Evolutionary conservation across 805 yeast genomes (phyloP), one percentile per base, ranked within the genome.

Genomic region (Lachancea thermotolerans): DNA sequence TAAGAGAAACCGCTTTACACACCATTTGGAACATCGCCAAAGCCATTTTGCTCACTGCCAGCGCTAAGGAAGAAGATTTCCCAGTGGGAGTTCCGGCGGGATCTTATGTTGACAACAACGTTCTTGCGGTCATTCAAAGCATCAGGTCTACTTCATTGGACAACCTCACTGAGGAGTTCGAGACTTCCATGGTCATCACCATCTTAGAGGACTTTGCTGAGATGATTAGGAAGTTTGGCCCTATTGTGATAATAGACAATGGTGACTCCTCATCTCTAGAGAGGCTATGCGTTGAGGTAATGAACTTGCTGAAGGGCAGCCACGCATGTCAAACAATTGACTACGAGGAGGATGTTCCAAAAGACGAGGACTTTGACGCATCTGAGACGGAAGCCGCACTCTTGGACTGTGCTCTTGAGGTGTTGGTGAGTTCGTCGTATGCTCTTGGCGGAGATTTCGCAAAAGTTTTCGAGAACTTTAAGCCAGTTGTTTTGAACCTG

Each of bases 241-340:
- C 93, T 37, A 70, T 70, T 15, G 71, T 82, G 49, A 70, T 84
- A 44, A 74, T 82, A 64, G 85, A 81, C 54, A 70, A 70, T 42
- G 77, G 76, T 44, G 77, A 77, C 45, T 71, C 75, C 47, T 68
- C 81, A 45, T 66, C 75, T 34, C 73, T 90, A 54, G 90, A 85
- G 66, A 58, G 71, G 28, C 70, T 91, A 50, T 84, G 95, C 60
- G 72, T 74, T 29, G 85, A 81, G 60, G 69, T 91, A 49, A 73
- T 85, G 77, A 71, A 74, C 50, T 71, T 93, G 46, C 72, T 93
- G 64, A 82, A 81, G 68, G 86, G 85, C 60, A 82, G 82, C 56
- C 99, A 91, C 62, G 74, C 82, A 42, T 86, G 89, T 62, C 96
- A 90, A 73, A 68, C 80, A 28, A 78, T 81, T 54, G 93, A 83